These are phyloP conservation scores for Pontederia crassipes DNA, from an alignment of 176 grass and related monocot species.

Conservation along the genomic window DNA sequence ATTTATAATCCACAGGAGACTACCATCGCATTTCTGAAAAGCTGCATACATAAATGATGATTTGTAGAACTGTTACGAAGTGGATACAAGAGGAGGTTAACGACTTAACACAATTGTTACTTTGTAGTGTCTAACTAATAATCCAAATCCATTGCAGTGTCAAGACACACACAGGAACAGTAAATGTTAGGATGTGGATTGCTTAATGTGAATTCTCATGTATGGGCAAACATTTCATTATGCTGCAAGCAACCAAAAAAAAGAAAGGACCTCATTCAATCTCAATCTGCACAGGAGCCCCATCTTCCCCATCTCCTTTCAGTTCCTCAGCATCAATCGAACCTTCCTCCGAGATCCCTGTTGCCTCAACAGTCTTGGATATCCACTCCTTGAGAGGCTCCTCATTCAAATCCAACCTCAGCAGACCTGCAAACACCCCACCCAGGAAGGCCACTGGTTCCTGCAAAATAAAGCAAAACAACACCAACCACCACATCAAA, in stretches of 20 bases:
- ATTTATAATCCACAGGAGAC: no score
- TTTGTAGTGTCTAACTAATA: no score
- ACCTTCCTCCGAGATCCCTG: conserved; percentile 55
- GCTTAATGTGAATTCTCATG: no score
- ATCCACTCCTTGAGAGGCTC: conserved; percentile 95
- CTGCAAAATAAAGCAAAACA: conserved; percentile 21
- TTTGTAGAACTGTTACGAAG: no score
- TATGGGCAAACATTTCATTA: no score
- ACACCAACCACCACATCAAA: not conserved
- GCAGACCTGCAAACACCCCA: conserved; percentile 79
- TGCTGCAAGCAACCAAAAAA: not conserved
- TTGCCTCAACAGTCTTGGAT: conserved; percentile 55
- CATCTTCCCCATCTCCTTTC: conserved; percentile 35
- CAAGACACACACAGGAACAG: no score
- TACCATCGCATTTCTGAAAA: no score
- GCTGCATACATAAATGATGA: no score
- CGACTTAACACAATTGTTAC: no score
- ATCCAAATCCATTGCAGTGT: no score
- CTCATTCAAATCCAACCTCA: conserved; percentile 93
- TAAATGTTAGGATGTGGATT: no score
- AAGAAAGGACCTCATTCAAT: conserved; percentile 52
- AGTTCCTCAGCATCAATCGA: conserved; percentile 20
- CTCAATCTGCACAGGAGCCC: conserved; percentile 71
- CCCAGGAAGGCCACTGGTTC: conserved; percentile 94
- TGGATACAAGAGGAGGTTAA: no score